These are phyloP conservation scores for Microdochium nivale DNA, from an alignment of 2,329 filamentous ascomycete species.

Conservation along the genomic window DNA sequence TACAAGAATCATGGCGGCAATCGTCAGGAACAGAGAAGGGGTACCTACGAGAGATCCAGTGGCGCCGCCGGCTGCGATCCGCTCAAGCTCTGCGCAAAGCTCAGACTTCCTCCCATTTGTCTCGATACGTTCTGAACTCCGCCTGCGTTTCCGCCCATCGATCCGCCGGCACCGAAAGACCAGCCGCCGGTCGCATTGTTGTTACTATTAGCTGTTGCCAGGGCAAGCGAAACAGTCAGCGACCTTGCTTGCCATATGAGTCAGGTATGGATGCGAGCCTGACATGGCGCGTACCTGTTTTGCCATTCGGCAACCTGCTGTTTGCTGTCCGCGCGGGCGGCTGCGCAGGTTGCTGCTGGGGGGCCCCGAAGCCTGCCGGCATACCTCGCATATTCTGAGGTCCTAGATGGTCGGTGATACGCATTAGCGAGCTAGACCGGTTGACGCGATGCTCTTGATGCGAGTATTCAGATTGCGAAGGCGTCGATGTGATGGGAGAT, in stretches of 20 bases:
- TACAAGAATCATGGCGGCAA: not conserved
- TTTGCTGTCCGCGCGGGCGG: slow-evolving; percentile 44
- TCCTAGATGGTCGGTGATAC: slow-evolving; percentile 19
- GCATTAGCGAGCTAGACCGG: not conserved
- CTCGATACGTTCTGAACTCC: slow-evolving; percentile 43
- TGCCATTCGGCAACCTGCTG: slow-evolving; percentile 55
- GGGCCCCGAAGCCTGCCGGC: slow-evolving; percentile 49
- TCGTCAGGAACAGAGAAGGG: slow-evolving; percentile 3
- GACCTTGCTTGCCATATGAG: not conserved
- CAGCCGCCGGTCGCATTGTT: slow-evolving; percentile 41
- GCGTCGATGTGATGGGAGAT: not conserved
- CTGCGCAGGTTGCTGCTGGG: slow-evolving; percentile 43
- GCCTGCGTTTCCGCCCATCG: slow-evolving; percentile 42
- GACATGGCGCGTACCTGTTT: slow-evolving; percentile 43
- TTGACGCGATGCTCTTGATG: not conserved
- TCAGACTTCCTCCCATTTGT: slow-evolving; percentile 50
- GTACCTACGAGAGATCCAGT: slow-evolving; percentile 56
- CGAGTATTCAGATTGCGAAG: not conserved
- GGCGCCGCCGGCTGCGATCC: slow-evolving; percentile 54
- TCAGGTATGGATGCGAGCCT: not conserved
- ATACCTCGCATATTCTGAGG: slow-evolving; percentile 55
- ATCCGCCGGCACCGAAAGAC: slow-evolving; percentile 53
- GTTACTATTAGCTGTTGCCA: slow-evolving; percentile 31
- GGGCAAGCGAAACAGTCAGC: slow-evolving; percentile 11
- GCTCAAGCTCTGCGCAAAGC: slow-evolving; percentile 58